A percentile compares a stretch with the other conserved stretches of the same genome.
These are phyloP conservation scores for Aspergillus incahuasiensis DNA, from an alignment of 495 filamentous ascomycete genomes.

Conservation along the genomic window DNA sequence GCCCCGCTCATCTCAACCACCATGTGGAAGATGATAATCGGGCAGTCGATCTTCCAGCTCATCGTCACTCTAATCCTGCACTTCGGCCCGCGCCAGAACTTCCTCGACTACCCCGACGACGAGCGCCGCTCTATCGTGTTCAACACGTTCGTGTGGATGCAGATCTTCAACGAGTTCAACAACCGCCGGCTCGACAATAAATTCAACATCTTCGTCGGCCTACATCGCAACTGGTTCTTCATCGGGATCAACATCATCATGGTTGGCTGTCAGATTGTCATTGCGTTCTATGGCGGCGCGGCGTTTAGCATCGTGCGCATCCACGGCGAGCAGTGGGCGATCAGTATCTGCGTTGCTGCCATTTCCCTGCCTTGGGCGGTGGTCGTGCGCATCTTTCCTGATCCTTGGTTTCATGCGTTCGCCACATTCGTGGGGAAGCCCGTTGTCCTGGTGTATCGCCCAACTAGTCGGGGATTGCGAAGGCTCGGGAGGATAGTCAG, in stretches of 20 bases:
- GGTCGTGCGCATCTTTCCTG: slow-evolving; percentile 62
- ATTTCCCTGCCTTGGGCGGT: slow-evolving; percentile 72
- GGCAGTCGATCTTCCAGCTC: slow-evolving; percentile 79
- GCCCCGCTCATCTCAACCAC: slow-evolving; percentile 72
- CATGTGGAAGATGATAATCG: slow-evolving; percentile 97
- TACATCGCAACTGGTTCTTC: slow-evolving; percentile 75
- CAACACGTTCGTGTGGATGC: slow-evolving; percentile 96
- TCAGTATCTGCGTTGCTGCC: slow-evolving; percentile 65
- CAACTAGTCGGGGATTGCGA: neutral
- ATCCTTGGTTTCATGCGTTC: slow-evolving; percentile 40
- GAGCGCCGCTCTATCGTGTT: slow-evolving; percentile 69
- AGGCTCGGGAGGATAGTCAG: slow-evolving; percentile 21
- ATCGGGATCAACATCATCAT: slow-evolving; percentile 74
- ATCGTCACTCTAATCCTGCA: slow-evolving; percentile 72
- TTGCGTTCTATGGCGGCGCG: slow-evolving; percentile 69
- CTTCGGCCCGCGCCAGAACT: slow-evolving; percentile 60
- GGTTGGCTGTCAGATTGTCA: slow-evolving; percentile 74
- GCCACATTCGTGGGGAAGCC: slow-evolving; percentile 27
- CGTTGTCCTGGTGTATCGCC: slow-evolving; percentile 7
- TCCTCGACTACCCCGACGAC: slow-evolving; percentile 32
- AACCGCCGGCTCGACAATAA: slow-evolving; percentile 85
- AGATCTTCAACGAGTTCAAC: slow-evolving; percentile 95
- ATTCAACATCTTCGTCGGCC: slow-evolving; percentile 84
- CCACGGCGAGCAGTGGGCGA: slow-evolving; percentile 66
- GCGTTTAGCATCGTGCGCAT: slow-evolving; percentile 69